Evolutionary conservation across 176 grass and related monocot genomes (phyloP), one percentile per base, ranked within the genome.

Genomic region (Carex myosuroides): DNA sequence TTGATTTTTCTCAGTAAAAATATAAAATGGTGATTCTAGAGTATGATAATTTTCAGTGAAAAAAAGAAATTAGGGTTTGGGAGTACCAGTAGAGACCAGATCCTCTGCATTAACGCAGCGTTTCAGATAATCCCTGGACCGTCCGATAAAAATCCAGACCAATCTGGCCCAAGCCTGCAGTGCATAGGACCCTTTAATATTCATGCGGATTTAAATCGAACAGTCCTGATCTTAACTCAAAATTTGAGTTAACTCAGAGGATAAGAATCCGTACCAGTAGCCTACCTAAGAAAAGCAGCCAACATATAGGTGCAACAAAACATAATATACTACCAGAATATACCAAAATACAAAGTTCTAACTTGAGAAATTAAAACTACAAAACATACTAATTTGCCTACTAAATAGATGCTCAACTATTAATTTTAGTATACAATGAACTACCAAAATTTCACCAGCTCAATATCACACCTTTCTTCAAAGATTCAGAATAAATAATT

Each of bases 311-410:
- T 26, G 44, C 29, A 8, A 0, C 48, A 54, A 52, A 29, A 76
- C 11, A 55, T 76, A 16, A 55, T 29, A 13, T 30, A 75, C n/a
- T 10, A 14, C 44, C 9, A 76, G 20, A 54, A 52, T 16, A 74
- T 74, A 76, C 48, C 46, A 54, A 54, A 72, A 48, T 8, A 64
- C 29, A 1, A 22, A 46, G 18, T 72, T 22, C 17, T 1, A 70
- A 6, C 2, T 18, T 52, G 13, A 74, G 20, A 22, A 52, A 26
- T 52, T 74, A 2, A 52, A 52, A 52, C 26, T 46, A 39, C 37
- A 74, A 3, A 74, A 74, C 10, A 74, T 52, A 44, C n/a, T 74
- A 52, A 48, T 74, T 74, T 74, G 18, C 71, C 21, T 52, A 82
- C n/a, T 33, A 67, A 66, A 82, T 83, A 53, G 46, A 83, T 29